Evolutionary conservation across 179 eudicot genomes (phyloP), one percentile per base, ranked within the genome.

Genomic region (Heliamphora pulchella): DNA sequence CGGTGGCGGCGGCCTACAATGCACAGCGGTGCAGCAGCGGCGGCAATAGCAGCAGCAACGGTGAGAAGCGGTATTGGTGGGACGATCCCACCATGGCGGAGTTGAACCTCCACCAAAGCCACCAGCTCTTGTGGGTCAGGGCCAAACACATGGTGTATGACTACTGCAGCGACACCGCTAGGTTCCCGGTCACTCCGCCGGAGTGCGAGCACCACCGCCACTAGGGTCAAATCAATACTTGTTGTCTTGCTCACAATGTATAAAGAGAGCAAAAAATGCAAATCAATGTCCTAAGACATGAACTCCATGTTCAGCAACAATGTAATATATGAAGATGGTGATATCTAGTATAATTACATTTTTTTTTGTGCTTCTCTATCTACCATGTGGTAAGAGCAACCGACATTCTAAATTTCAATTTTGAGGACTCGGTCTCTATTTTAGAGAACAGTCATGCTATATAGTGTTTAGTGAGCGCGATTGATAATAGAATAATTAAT

Each of bases 181-280:
- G 98, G 79, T 94, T 94, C 22, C 90, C 97, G 15, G 82, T 74
- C 3, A 68, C 75, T 0, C 97, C 98, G 1, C 66, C 55, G 15
- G 98, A 94, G 87, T 94, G 98, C 76, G 79, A 77, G 81, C 97
- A 92, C 85, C 97, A 92, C 73, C 91, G 74, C 81, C 98, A 94
- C 85, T 66, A 80, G 82, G n/a, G n/a, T n/a, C n/a, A n/a, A n/a
- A n/a, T n/a, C n/a, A n/a, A n/a, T n/a, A 18, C 39, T 0, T 43
- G n/a, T 9, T 13, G 17, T 13, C 15, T 51, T 50, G 44, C 55
- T 18, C 1, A n/a, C n/a, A n/a, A n/a, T n/a, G n/a, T n/a, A 75
- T 5, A 70, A 61, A 20, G 8, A 5, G 9, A 3, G 0, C 1
- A 10, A 46, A 61, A 61, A 62, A 14, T 0, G 5, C 10, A 58